Evolutionary conservation across 225 moss, liverwort and hornwort species (phyloP), one percentile per base, ranked within the genome.

Genomic region (Physcomitrellopsis africana): DNA sequence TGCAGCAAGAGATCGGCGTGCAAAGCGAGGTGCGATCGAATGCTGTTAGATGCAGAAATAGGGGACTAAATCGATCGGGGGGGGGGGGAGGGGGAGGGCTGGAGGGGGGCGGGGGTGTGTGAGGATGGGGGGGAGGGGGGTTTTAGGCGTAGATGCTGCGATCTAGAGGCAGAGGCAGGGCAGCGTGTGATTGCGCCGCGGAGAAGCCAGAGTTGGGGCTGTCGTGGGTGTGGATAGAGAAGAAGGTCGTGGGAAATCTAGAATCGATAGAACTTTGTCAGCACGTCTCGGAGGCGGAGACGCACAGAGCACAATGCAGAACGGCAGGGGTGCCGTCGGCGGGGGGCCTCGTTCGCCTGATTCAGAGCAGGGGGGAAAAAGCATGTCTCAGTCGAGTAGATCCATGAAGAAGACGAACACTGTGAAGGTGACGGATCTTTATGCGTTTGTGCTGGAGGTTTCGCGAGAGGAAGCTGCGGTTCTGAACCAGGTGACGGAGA

Each of bases 401-500:
- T 11, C 60, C 19, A 79, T 37, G 32, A 37, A 76, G 72, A 88
- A 80, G 69, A 77, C 79, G 47, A 81, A 72, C 12, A 91, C 79
- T 46, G 89, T 91, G 70, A 91, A 91, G 73, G 80, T 89, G 29
- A 76, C 86, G 37, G 88, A 91, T 64, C 77, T 91, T 59, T 81
- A 89, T 66, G 75, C 77, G 56, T 91, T 91, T 61, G 82, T 82
- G 11, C 54, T 89, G 32, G 91, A 91, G 71, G 69, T 91, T 51
- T 84, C 91, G 3, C 82, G 81, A 54, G 89, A 91, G 51, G 86
- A 91, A 32, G 91, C 89, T 19, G 86, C 86, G 49, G 77, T 84
- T 14, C 82, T 91, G 49, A 86, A 91, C 64, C 72, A 89, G 18
- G 82, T 91, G 13, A 86, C 84, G 79, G 91, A 91, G 64, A 91